These are phyloP conservation scores for Wickerhamomyces rabaulensis DNA, from an alignment of 805 yeast genomes.

Conservation along the genomic window DNA sequence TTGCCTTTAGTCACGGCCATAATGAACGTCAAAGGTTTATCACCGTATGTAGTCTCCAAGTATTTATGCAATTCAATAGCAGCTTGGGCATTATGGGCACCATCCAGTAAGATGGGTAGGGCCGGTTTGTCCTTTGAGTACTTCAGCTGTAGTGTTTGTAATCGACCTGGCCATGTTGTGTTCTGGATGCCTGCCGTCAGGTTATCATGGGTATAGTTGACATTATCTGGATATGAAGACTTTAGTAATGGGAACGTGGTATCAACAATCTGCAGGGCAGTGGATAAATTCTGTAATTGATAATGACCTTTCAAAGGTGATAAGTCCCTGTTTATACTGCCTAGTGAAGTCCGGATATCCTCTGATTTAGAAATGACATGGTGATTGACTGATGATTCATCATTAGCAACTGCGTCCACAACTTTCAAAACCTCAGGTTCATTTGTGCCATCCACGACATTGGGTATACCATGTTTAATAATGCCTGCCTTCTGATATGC, in stretches of 20 bases:
- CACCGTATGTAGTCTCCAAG: constrained; percentile 29
- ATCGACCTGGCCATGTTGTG: constrained; percentile 83
- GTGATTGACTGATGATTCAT: constrained; percentile 25
- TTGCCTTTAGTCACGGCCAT: constrained; percentile 78
- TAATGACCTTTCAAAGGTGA: constrained; percentile 69
- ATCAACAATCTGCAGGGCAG: constrained; percentile 57
- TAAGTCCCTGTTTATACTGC: constrained; percentile 22
- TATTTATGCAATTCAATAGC: constrained; percentile 65
- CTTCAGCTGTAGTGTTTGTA: constrained; percentile 46
- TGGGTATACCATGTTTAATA: constrained; percentile 51
- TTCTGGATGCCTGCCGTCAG: constrained; percentile 46
- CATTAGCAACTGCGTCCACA: constrained; percentile 33
- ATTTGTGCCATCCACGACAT: constrained; percentile 69
- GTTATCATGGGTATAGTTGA: constrained; percentile 27
- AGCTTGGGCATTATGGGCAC: constrained; percentile 89
- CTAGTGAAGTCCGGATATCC: constrained; percentile 27
- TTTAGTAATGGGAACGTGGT: constrained; percentile 22
- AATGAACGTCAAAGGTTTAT: constrained; percentile 39
- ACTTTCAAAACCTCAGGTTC: constrained; percentile 42
- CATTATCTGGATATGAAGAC: constrained; percentile 18
- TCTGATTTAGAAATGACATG: constrained; percentile 11
- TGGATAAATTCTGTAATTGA: constrained; percentile 63
- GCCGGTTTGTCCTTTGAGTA: constrained; percentile 19
- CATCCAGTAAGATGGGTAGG: constrained; percentile 59
- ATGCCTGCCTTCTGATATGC: constrained; percentile 87